Conservation (phyloP, 1,284 basidiomycete species). For the Apiotrichum sp. region DNA sequence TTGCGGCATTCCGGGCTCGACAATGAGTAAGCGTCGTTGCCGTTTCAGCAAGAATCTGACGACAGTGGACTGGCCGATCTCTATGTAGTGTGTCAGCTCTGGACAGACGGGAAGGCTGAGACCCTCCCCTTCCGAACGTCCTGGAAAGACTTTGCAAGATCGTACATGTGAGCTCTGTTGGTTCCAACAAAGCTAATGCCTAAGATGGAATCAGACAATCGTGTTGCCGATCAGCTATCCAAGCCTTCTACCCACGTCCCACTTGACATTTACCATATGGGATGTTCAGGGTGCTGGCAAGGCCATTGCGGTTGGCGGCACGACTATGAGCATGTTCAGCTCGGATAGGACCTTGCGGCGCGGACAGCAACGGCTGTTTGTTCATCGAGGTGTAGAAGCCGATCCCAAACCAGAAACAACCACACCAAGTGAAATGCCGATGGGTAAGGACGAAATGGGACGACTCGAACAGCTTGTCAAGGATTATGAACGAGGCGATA, state of each 20-base stretch:
- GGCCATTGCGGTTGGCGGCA: constrained; percentile 75
- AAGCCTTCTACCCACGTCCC: constrained; percentile 78
- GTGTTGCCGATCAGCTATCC: constrained; percentile 84
- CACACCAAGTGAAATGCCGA: constrained; percentile 74
- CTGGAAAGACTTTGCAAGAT: constrained; percentile 82
- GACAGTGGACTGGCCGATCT: constrained; percentile 75
- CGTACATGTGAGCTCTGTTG: constrained; percentile 57
- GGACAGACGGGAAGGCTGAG: constrained; percentile 86
- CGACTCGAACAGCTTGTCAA: constrained; percentile 93
- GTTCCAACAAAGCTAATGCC: too few species aligned
- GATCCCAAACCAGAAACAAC: constrained; percentile 73
- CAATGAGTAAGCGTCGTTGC: constrained; percentile 55
- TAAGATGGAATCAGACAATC: constrained; percentile 92
- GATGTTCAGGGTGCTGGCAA: constrained; percentile 75
- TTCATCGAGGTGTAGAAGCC: constrained; percentile 77
- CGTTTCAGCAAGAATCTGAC: not conserved
- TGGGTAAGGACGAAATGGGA: constrained; percentile 77
- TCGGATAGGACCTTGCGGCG: constrained; percentile 85
- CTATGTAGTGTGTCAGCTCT: constrained; percentile 83
- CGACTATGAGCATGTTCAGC: constrained; percentile 82
- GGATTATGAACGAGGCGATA: constrained; percentile 88
- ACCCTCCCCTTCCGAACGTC: constrained; percentile 85
- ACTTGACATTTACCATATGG: constrained; percentile 90
- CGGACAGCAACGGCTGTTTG: constrained; percentile 79
- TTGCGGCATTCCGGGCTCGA: constrained; percentile 72